Percentiles rank a stretch among this genome's conserved stretches.
These are phyloP conservation scores for Luffa aegyptiaca DNA, from an alignment of 306 rosid species.

Conservation along the genomic window DNA sequence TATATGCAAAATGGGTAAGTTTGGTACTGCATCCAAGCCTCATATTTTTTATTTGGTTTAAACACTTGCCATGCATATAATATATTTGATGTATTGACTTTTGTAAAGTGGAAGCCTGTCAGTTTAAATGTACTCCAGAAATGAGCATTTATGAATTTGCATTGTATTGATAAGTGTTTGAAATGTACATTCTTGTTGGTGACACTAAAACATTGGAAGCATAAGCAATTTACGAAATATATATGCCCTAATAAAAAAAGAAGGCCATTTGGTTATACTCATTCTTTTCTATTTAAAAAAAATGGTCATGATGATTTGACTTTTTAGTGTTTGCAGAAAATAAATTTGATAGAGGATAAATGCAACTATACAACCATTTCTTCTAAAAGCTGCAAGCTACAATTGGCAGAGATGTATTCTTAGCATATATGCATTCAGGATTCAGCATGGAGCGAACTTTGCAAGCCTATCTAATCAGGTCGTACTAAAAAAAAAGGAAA, in stretches of 20 bases:
- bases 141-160: not conserved
- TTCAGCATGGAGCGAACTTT: too few relatives aligned
- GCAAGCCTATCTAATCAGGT: not conserved
- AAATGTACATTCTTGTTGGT: not conserved
- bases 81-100: not conserved
- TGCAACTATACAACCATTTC: too few relatives aligned
- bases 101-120: not conserved
- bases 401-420: too few relatives aligned
- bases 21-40: not conserved
- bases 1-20: constrained; percentile 9
- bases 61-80: not conserved
- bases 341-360: too few relatives aligned
- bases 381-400: too few relatives aligned
- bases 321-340: too few relatives aligned
- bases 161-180: not conserved
- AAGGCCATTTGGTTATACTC: too few relatives aligned
- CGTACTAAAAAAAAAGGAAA: not conserved
- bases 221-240: not conserved
- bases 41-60: not conserved
- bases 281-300: too few relatives aligned
- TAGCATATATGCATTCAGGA: too few relatives aligned
- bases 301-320: too few relatives aligned
- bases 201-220: not conserved
- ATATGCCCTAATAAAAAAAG: too few relatives aligned
- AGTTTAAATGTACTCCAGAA: not conserved